Base-by-base conservation (phyloP, 1,284 basidiomycete genomes). In the Caloboletus inedulis region DNA sequence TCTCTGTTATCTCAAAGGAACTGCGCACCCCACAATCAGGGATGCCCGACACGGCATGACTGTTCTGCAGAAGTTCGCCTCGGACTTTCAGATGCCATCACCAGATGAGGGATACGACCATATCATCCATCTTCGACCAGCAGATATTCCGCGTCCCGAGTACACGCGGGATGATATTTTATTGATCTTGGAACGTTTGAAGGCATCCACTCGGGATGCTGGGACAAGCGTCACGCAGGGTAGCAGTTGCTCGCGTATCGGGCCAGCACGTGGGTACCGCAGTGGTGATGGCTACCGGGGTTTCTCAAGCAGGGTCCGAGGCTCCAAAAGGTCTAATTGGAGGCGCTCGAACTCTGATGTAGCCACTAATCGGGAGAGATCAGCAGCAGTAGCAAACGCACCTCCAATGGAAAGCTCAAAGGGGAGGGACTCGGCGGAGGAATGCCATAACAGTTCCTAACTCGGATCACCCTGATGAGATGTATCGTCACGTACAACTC, bases 11-110 rank as follows among this genome's bases (percentile, higher is more conserved):
- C 44, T 51, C 51, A 40, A 39, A 89, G 87, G 87, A 56, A 76
- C 74, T 39, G 74, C 70, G 47, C 87, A 88, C 69, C 87, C 87
- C 46, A 89, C 87, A 51, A 88, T 89, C 65, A 80, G 71, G 54
- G 74, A 67, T 58, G 73, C 77, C 42, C 76, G 79, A 61, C 72
- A 79, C 39, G 86, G 80, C 8, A 62, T 85, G 52, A 67, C 72
- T 21, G 69, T 88, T 16, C 74, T 89, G 51, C 72, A 77, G 52
- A 78, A 79, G 47, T 87, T 89, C 67, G 76, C 77, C 50, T 72
- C 75, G 46, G 77, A 81, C 57, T 83, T 81, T 62, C 69, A 72
- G 59, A 63, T 71, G n/a, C 87, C 87, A 36, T 62, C 64, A 23
- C 59, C 75, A 35, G 62, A 72, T 34, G 87, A 89, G 72, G 84